Evolutionary conservation across 2,329 filamentous ascomycete genomes (phyloP), one percentile per base, ranked within the genome.

Genomic region (Alternaria sp.): DNA sequence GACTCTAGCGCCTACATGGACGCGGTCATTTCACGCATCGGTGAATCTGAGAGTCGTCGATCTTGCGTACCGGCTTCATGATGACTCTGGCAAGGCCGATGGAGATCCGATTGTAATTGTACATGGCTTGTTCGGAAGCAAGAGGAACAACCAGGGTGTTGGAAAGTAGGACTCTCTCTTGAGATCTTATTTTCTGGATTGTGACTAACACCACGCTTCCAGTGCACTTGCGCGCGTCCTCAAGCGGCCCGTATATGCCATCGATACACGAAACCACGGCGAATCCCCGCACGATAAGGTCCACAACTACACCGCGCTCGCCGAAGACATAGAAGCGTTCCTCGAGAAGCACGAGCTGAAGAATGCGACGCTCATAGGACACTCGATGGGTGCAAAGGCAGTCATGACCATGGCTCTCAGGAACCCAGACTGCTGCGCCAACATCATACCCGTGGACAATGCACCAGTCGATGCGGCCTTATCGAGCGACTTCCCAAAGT

Each of bases 371-470:
- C 81, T 98, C 28, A 95, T 98, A 71, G 94, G 94, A 0, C 95
- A 98, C 80, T 97, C 93, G 1, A 98, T 98, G 94, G 94, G 95
- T 64, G 94, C 94, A 47, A 98, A 98, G 82, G 89, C 91, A 2
- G 93, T 92, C 69, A 97, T 98, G 94, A 84, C 91, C 0, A 83
- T 97, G 59, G 93, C 93, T 4, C 86, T 98, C 36, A 83, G 86
- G 43, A 85, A 87, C 1, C 92, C 92, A 0, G 81, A 87, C 6
- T 81, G 88, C 3, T 85, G 97, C 59, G 83, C 85, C 16, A 87
- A 90, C 69, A 82, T 98, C 52, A 86, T 97, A 28, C 86, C 93
- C 2, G 93, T 98, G 12, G 94, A 98, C 81, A 98, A 98, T 75
- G 93, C 94, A 4, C 94, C 94, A 2, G 85, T 96, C 8, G 93